Conservation (phyloP, 805 yeast species). For the Candida sphagnicola region DNA sequence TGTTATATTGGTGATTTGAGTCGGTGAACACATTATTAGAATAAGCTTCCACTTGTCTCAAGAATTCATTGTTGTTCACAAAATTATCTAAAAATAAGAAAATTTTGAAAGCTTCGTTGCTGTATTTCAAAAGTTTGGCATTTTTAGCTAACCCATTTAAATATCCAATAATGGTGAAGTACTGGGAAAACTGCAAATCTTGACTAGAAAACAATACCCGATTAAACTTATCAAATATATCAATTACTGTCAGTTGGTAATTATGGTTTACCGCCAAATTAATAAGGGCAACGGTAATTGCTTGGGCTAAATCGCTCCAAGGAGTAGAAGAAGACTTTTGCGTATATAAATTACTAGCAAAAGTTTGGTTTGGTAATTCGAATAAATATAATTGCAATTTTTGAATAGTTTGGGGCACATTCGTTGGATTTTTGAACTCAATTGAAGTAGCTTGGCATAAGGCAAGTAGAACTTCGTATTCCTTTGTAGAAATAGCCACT, state of each 20-base stretch:
- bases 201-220: constrained; percentile 19
- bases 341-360: constrained; percentile 30
- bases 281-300: constrained; percentile 29
- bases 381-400: constrained; percentile 45
- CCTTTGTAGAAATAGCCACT: constrained; percentile 47
- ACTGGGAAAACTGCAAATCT: constrained; percentile 24
- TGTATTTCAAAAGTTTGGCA: constrained; percentile 22
- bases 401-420: constrained; percentile 40
- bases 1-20: constrained; percentile 12
- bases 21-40: constrained; percentile 15
- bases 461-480: constrained; percentile 55
- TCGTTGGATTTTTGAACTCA: constrained; percentile 23
- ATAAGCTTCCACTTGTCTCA: constrained; percentile 31
- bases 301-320: constrained; percentile 31
- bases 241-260: constrained; percentile 19
- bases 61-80: constrained; percentile 36
- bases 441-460: constrained; percentile 42
- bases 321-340: constrained; percentile 27
- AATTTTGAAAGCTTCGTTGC: constrained; percentile 23
- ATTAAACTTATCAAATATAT: constrained; percentile 24
- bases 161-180: constrained; percentile 33
- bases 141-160: constrained; percentile 25
- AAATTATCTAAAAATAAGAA: constrained; percentile 31
- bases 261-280: constrained; percentile 25
- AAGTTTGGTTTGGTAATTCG: constrained; percentile 42